Evolutionary conservation across 768 basidiomycete species (phyloP).

Genomic region (Leccinum broughii): DNA sequence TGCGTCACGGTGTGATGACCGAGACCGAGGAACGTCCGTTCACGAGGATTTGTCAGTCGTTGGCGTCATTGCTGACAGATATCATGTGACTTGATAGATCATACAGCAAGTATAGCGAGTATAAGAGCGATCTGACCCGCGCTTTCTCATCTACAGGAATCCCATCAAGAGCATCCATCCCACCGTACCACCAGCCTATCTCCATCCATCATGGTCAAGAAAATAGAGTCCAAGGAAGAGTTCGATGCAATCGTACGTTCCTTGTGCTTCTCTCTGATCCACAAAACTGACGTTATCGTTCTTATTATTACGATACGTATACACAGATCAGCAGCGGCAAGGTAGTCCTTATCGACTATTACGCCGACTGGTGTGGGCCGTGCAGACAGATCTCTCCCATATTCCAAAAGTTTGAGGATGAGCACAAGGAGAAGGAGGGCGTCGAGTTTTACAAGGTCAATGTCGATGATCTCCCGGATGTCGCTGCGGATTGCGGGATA

Average conservation of each 20-base stretch:
- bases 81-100: slow-evolving; percentile 5
- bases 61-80: slow-evolving; percentile 4
- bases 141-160: not conserved
- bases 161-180: not conserved
- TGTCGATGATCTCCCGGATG: slow-evolving; percentile 52
- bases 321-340: slow-evolving; percentile 6
- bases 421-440: slow-evolving; percentile 12
- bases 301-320: not conserved
- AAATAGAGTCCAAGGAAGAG: not conserved
- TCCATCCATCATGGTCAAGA: slow-evolving; percentile 5
- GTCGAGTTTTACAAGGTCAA: slow-evolving; percentile 74
- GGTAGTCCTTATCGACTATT: slow-evolving; percentile 22
- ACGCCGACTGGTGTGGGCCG: slow-evolving; percentile 22
- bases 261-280: not conserved
- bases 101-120: not conserved
- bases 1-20: not conserved
- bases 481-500: slow-evolving; percentile 53
- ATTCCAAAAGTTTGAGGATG: slow-evolving; percentile 1
- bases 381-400: slow-evolving; percentile 17
- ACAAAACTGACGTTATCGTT: not conserved
- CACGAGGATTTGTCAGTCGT: not conserved
- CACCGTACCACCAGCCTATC: not conserved
- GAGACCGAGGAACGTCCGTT: not conserved
- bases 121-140: not conserved
- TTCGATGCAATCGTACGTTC: slow-evolving; percentile 12